Evolutionary conservation across 352 stramenopile genomes (phyloP), one percentile per base, ranked within the genome.

Genomic region (Globisporangium viniferum): DNA sequence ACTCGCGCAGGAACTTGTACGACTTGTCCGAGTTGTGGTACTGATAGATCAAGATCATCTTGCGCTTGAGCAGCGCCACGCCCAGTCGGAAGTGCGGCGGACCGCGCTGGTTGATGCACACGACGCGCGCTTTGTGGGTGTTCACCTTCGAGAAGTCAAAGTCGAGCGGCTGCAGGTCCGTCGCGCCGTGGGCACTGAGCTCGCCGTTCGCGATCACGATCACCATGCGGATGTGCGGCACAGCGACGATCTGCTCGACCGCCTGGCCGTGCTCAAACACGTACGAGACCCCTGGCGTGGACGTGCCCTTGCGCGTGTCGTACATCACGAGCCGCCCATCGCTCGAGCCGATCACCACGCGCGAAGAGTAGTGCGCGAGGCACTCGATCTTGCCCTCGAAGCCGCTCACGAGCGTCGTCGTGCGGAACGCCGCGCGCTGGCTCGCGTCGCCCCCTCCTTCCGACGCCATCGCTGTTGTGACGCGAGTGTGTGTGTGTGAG

Each of bases 181-280:
- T 94, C 2, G 88, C 88, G 12, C 85, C 86, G 68, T 94, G 86
- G 2, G 80, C 85, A 15, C 75, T 88, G 9, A 94, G 35, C 68
- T 91, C 71, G 29, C 88, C 86, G 58, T 96, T 93, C 12, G 88
- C 75, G 22, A 96, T 75, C 1, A 90, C 86, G 46, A 96, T 86
- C 29, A 96, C 78, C 85, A 96, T 93, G 60, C 88, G 88, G 62
- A 96, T 94, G 58, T 96, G 88, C 22, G 88, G 88, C 61, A 96
- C 86, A 6, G 86, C 88, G 27, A 96, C 67, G 57, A 96, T 72
- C 71, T 96, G 86, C 73, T 94, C 81, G 31, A 96, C 81, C 12
- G 81, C 71, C 48, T 90, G 79, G 22, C 85, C 82, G 67, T 96
- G 88, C 31, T 77, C 59, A 62, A 96, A 92, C 66, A 82, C 78